Percentiles rank a stretch among this genome's conserved stretches.
Conservation (phyloP, 2,329 filamentous ascomycete species). For the Botrytis deweyae region DNA sequence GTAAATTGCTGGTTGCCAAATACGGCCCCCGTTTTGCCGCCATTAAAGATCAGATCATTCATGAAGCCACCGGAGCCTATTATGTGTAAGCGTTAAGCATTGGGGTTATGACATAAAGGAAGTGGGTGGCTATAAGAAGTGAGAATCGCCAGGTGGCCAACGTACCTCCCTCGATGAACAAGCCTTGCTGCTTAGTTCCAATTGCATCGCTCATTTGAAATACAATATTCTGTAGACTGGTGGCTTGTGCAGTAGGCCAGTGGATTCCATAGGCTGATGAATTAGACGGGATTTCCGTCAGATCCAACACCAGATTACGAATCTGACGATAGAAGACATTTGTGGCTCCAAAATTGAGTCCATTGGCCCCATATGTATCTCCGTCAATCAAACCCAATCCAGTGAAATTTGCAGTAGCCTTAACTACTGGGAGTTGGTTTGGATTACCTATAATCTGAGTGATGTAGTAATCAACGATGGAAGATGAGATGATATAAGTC, state of each 20-base stretch:
- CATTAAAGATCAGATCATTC: constrained; percentile 58
- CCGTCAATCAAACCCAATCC: constrained; percentile 81
- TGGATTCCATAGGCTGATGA: constrained; percentile 46
- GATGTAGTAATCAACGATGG: constrained; percentile 33
- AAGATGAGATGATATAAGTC: constrained; percentile 34
- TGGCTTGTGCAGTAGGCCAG: constrained; percentile 56
- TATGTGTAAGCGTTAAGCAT: constrained; percentile 28
- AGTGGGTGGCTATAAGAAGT: background rate
- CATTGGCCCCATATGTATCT: constrained; percentile 71
- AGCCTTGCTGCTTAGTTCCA: constrained; percentile 53
- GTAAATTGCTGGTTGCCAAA: constrained; percentile 67
- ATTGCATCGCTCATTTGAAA: constrained; percentile 53
- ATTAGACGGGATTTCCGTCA: constrained; percentile 38
- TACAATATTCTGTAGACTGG: constrained; percentile 60
- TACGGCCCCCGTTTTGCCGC: constrained; percentile 58
- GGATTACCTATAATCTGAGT: constrained; percentile 37
- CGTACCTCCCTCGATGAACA: constrained; percentile 56
- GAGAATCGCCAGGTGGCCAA: background rate
- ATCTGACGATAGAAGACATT: constrained; percentile 66
- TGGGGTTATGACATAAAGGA: background rate
- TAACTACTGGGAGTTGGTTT: constrained; percentile 63
- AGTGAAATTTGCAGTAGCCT: constrained; percentile 66
- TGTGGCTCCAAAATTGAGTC: constrained; percentile 74
- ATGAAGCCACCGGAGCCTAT: constrained; percentile 57
- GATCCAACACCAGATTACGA: constrained; percentile 64